A percentile compares a stretch with the other conserved stretches of the same genome.
These are phyloP conservation scores for Hsuehochloa calcarea DNA, from an alignment of 176 grass and related monocot genomes.

Conservation along the genomic window DNA sequence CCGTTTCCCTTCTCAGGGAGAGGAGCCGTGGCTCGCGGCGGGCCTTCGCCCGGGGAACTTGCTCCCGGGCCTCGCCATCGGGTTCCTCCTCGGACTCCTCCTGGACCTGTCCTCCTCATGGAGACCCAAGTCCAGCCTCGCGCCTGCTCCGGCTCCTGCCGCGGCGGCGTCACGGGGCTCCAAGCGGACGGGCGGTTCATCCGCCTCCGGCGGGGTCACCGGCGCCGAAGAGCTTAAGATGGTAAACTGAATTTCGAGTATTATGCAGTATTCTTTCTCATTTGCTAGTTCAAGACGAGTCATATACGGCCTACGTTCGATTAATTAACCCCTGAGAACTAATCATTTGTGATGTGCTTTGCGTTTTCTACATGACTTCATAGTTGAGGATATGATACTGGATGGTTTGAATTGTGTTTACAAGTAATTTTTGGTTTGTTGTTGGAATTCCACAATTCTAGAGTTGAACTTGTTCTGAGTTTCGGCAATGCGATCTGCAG, in stretches of 20 bases:
- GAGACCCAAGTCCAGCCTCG: conserved; percentile 24
- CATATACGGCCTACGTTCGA: neutral
- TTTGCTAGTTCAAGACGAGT: neutral
- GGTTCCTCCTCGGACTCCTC: conserved; percentile 72
- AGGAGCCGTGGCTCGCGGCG: conserved; percentile 84
- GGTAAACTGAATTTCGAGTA: conserved; percentile 24
- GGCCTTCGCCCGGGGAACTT: conserved; percentile 63
- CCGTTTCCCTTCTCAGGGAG: conserved; percentile 22
- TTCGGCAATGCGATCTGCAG: conserved; percentile 26
- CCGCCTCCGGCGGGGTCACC: neutral
- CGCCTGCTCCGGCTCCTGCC: conserved; percentile 17
- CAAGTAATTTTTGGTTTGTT: neutral
- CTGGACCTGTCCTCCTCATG: conserved; percentile 58
- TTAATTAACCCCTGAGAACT: neutral
- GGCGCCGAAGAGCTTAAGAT: conserved; percentile 82
- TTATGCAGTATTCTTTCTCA: no score
- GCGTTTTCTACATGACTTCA: neutral
- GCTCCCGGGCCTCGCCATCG: conserved; percentile 72
- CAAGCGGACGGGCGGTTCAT: conserved; percentile 30
- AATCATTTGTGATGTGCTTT: no score
- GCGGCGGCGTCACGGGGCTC: conserved; percentile 37
- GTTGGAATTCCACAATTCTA: neutral
- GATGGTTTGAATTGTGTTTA: neutral
- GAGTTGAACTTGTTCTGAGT: neutral
- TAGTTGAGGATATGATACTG: neutral